Evolutionary conservation across 257 asterid genomes (phyloP).

Genomic region (Petunia axillaris): DNA sequence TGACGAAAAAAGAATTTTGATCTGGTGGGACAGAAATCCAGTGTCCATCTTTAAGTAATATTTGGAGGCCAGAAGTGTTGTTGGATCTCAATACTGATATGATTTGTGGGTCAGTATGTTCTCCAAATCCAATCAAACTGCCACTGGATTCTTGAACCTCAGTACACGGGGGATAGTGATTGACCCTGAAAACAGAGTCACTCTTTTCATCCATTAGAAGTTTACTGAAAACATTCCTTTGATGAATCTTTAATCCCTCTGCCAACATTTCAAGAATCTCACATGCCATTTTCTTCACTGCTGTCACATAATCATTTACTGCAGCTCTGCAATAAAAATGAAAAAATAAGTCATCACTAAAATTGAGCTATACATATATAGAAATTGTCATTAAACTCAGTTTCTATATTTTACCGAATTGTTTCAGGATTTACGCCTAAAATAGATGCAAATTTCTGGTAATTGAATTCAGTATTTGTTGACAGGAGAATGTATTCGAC

Average conservation of each 20-base stretch:
- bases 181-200: conserved; percentile 64
- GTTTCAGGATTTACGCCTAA: conserved; percentile 61
- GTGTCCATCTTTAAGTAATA: conserved; percentile 58
- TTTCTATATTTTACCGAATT: conserved; percentile 46
- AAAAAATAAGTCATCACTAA: background rate
- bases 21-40: conserved; percentile 85
- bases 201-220: conserved; percentile 63
- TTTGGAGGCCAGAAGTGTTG: conserved; percentile 75
- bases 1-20: conserved; percentile 71
- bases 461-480: conserved; percentile 45
- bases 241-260: conserved; percentile 54
- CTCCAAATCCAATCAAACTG: conserved; percentile 70
- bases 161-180: conserved; percentile 73
- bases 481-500: conserved; percentile 68
- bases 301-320: conserved; percentile 44
- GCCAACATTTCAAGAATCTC: conserved; percentile 63
- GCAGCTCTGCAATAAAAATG: conserved; percentile 31
- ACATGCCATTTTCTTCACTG: conserved; percentile 63
- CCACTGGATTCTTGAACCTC: conserved; percentile 39
- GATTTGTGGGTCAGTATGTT: conserved; percentile 88
- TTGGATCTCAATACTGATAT: conserved; percentile 81
- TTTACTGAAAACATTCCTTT: conserved; percentile 47
- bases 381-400: background rate
- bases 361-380: too few relatives aligned
- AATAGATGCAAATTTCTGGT: conserved; percentile 47